These are phyloP conservation scores for Pythium scleroteichum DNA, from an alignment of 352 stramenopile species.

Conservation along the genomic window DNA sequence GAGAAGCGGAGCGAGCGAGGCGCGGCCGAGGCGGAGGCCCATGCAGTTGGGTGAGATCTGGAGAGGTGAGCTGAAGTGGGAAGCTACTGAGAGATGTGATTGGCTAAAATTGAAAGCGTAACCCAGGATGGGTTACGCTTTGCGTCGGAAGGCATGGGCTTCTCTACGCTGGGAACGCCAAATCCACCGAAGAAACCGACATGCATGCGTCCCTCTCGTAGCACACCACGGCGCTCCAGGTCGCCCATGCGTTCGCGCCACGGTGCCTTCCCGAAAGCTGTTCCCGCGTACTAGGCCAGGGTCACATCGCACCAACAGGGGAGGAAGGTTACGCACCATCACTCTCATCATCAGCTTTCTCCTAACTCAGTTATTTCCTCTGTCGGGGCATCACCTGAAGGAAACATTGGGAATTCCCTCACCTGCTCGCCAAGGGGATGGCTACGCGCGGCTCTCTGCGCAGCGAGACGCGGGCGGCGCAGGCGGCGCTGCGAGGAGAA, in stretches of 20 bases:
- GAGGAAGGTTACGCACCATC: conserved; percentile 8
- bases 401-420: conserved; percentile 21
- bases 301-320: too few species aligned
- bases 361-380: conserved; percentile 12
- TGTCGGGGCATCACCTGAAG: background rate
- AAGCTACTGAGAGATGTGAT: background rate
- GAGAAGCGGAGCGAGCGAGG: conserved; percentile 1
- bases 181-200: too few species aligned
- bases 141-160: too few species aligned
- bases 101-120: background rate
- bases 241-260: background rate
- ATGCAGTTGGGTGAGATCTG: conserved; percentile 1
- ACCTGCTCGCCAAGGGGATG: background rate
- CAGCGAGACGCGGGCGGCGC: conserved; percentile 28
- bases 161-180: too few species aligned
- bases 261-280: background rate
- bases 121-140: too few species aligned
- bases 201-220: too few species aligned
- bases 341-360: conserved; percentile 3
- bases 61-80: background rate
- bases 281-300: background rate
- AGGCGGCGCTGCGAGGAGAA: conserved; percentile 19
- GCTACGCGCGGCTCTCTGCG: conserved; percentile 23
- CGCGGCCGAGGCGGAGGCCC: too few species aligned
- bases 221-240: background rate